Conservation (phyloP, 768 basidiomycete species). For the Lactifluus rugatus region DNA sequence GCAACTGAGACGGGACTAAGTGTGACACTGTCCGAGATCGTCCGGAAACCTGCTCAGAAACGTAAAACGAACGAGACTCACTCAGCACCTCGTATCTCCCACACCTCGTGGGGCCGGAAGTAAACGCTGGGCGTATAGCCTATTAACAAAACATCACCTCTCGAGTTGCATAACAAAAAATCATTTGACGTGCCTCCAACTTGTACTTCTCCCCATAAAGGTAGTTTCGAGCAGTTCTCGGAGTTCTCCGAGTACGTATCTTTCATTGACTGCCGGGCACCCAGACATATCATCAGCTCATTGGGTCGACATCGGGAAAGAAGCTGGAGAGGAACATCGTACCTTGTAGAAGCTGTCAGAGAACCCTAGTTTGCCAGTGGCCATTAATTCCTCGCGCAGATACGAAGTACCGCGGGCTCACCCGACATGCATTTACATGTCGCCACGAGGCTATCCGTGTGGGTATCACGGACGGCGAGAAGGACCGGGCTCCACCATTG, state of each 20-base stretch:
- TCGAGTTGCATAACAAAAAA: not conserved
- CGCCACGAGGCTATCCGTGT: slow-evolving; percentile 53
- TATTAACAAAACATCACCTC: slow-evolving; percentile 22
- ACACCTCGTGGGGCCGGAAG: slow-evolving; percentile 67
- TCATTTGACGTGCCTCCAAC: slow-evolving; percentile 41
- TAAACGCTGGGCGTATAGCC: slow-evolving; percentile 58
- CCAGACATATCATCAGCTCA: not conserved
- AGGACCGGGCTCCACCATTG: slow-evolving; percentile 91
- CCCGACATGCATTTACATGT: slow-evolving; percentile 90
- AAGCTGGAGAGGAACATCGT: slow-evolving; percentile 5
- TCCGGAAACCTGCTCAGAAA: not conserved
- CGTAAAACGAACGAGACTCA: slow-evolving; percentile 24
- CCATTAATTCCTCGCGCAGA: not conserved
- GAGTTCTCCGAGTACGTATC: slow-evolving; percentile 56
- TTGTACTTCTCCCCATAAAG: slow-evolving; percentile 50
- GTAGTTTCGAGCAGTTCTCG: slow-evolving; percentile 41
- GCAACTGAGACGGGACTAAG: slow-evolving; percentile 80
- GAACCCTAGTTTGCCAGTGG: slow-evolving; percentile 57
- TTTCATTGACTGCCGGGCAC: slow-evolving; percentile 39
- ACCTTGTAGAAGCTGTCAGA: slow-evolving; percentile 77
- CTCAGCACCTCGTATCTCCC: slow-evolving; percentile 84
- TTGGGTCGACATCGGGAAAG: not conserved
- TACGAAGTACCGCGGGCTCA: slow-evolving; percentile 24
- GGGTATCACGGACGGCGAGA: slow-evolving; percentile 63
- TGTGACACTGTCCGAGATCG: slow-evolving; percentile 46